Percentiles rank a stretch among this genome's conserved stretches.
Evolutionary conservation across 2,329 filamentous ascomycete species (phyloP).

Genomic region (Apiospora kogelbergensis): DNA sequence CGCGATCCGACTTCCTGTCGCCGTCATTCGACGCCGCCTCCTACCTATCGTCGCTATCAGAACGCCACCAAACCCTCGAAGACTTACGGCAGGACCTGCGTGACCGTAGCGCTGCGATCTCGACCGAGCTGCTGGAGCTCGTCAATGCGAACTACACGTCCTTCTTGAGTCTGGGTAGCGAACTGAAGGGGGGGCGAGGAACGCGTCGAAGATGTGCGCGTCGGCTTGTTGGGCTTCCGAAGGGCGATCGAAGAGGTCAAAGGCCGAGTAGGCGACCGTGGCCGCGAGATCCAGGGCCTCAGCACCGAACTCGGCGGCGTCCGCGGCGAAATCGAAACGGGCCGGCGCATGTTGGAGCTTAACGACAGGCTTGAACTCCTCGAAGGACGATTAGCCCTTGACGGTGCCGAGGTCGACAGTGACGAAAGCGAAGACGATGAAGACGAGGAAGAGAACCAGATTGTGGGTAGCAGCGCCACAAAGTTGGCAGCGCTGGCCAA

Average conservation of each 20-base stretch:
- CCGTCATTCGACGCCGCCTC: constrained; percentile 74
- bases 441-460: constrained; percentile 28
- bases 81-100: constrained; percentile 86
- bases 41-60: constrained; percentile 78
- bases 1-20: constrained; percentile 78
- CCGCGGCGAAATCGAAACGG: constrained; percentile 60
- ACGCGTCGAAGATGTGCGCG: constrained; percentile 83
- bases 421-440: constrained; percentile 41
- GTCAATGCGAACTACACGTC: constrained; percentile 95
- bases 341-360: constrained; percentile 64
- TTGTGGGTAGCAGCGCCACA: constrained; percentile 46
- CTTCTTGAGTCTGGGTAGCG: constrained; percentile 80
- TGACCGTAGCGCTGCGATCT: constrained; percentile 75
- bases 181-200: constrained; percentile 88
- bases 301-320: constrained; percentile 68
- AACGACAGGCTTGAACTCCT: constrained; percentile 62
- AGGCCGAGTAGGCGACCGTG: constrained; percentile 61
- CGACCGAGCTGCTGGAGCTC: constrained; percentile 84
- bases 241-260: constrained; percentile 78
- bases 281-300: constrained; percentile 60
- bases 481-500: constrained; percentile 46
- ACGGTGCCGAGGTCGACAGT: constrained; percentile 35
- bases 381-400: constrained; percentile 63
- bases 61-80: constrained; percentile 93
- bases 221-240: constrained; percentile 82